Percentiles rank a stretch among this genome's conserved stretches.
phyloP scores from a whole-genome alignment of 768 basidiomycete genomes.

The Symmetrospora coprosmae region DNA sequence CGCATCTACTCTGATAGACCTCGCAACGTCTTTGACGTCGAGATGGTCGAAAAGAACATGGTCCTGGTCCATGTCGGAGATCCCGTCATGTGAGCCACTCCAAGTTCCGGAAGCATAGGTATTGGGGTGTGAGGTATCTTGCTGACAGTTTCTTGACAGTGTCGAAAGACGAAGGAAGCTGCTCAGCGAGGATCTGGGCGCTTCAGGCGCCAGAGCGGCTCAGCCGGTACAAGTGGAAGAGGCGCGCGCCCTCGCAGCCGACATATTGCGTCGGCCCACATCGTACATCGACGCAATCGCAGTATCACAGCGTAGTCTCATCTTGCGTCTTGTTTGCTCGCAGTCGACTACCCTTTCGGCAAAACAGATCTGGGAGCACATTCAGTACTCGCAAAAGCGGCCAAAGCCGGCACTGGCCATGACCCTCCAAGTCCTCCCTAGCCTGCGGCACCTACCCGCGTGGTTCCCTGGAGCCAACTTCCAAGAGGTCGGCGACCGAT shows the following conservation, averaged over 20 bases:
- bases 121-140: too few species aligned
- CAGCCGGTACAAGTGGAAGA: conserved; percentile 16
- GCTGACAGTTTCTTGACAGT: conserved; percentile 1
- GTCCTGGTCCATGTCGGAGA: conserved; percentile 12
- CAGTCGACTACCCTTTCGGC: not conserved
- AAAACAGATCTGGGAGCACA: conserved; percentile 15
- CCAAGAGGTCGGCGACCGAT: not conserved
- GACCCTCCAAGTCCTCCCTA: conserved; percentile 3
- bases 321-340: not conserved
- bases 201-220: not conserved
- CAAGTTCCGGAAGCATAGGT: too few species aligned
- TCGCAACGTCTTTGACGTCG: not conserved
- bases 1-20: not conserved
- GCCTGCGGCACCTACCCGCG: conserved; percentile 13
- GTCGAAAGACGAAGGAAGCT: conserved; percentile 11
- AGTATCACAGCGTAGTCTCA: not conserved
- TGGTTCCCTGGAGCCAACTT: conserved; percentile 20
- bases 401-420: conserved; percentile 5
- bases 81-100: conserved; percentile 1
- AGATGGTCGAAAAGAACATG: conserved; percentile 21
- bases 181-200: conserved; percentile 18
- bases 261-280: not conserved
- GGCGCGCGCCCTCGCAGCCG: not conserved
- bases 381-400: conserved; percentile 2
- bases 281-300: not conserved